Conservation (phyloP, 176 grass and related monocot species). For the Triticum turgidum region DNA sequence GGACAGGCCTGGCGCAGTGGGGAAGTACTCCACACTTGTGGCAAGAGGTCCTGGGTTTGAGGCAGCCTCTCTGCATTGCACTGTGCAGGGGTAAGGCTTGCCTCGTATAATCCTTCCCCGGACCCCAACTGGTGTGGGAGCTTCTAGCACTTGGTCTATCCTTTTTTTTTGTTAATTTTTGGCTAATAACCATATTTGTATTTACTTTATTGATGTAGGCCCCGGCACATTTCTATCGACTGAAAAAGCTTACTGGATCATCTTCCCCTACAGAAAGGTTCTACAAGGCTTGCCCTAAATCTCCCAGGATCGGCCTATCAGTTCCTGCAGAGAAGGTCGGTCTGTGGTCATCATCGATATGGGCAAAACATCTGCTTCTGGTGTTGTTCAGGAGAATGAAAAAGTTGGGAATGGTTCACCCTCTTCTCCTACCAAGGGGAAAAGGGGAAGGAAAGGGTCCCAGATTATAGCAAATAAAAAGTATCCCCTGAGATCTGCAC, state of each 20-base stretch:
- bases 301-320: background rate
- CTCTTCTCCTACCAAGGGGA: constrained; percentile 13
- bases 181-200: constrained; percentile 2
- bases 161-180: too few species aligned
- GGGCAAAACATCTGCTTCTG: constrained; percentile 9
- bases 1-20: too few species aligned
- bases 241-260: background rate
- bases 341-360: constrained; percentile 10
- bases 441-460: constrained; percentile 40
- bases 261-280: background rate
- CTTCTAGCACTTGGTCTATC: too few species aligned
- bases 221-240: constrained; percentile 8
- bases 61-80: too few species aligned
- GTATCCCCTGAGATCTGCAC: constrained; percentile 67
- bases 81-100: too few species aligned
- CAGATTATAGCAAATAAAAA: constrained; percentile 34
- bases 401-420: background rate
- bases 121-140: too few species aligned
- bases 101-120: too few species aligned
- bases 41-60: too few species aligned
- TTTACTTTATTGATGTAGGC: constrained; percentile 34
- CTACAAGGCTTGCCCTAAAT: background rate
- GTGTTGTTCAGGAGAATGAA: constrained; percentile 4
- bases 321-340: constrained; percentile 14
- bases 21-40: too few species aligned